Conservation (phyloP, 2,329 filamentous ascomycete species). For the Leptographium flavum region DNA sequence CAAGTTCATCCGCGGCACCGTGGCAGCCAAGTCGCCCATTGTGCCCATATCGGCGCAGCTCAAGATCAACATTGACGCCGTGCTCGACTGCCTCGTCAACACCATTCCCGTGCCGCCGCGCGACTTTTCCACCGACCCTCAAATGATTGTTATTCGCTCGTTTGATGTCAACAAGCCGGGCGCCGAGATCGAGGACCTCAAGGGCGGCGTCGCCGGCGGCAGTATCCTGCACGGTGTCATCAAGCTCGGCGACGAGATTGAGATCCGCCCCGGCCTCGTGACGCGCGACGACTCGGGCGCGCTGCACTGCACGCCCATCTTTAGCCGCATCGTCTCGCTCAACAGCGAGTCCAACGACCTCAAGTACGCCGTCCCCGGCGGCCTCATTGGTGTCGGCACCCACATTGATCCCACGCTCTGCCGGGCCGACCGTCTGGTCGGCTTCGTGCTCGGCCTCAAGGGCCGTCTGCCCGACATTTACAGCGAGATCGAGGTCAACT, state of each 20-base stretch:
- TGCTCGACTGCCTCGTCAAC: constrained; percentile 90
- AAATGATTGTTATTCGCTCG: constrained; percentile 98
- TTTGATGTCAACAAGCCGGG: constrained; percentile 99
- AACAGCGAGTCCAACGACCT: constrained; percentile 98
- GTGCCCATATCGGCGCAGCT: constrained; percentile 96
- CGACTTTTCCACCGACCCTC: constrained; percentile 82
- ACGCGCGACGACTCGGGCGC: constrained; percentile 86
- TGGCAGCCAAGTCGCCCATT: constrained; percentile 86
- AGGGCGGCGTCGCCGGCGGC: constrained; percentile 96
- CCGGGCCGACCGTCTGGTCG: constrained; percentile 96
- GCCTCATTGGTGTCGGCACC: constrained; percentile 95
- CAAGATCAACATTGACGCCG: constrained; percentile 98
- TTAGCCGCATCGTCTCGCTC: constrained; percentile 83
- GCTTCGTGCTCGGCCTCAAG: constrained; percentile 91
- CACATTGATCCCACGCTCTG: constrained; percentile 95
- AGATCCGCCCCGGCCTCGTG: constrained; percentile 97
- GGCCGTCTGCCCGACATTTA: constrained; percentile 93
- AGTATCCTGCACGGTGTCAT: constrained; percentile 92
- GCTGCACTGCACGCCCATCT: constrained; percentile 94
- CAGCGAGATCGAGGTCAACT: constrained; percentile 97
- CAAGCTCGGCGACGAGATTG: constrained; percentile 94
- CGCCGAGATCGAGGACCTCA: constrained; percentile 94
- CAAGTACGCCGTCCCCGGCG: constrained; percentile 95
- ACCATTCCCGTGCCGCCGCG: constrained; percentile 84
- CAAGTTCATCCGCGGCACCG: constrained; percentile 96